Evolutionary conservation across 495 filamentous ascomycete genomes (phyloP).

Genomic region (Penicillium waksmanii): DNA sequence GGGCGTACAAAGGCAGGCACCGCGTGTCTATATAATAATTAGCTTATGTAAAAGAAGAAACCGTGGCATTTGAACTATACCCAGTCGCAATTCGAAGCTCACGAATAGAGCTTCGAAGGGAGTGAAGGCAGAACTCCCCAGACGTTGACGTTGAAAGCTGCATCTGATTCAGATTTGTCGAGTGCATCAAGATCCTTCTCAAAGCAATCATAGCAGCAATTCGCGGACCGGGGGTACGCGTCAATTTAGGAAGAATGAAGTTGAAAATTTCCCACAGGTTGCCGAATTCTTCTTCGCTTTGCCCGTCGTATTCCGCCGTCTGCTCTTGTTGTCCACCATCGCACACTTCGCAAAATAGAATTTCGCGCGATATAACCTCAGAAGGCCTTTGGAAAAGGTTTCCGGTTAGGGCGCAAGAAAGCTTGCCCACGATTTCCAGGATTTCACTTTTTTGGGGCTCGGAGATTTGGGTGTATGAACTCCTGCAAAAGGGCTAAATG

Average conservation of each 20-base stretch:
- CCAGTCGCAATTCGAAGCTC: constrained; percentile 84
- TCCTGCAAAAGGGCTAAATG: constrained; percentile 16
- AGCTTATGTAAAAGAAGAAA: constrained; percentile 21
- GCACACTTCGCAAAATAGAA: constrained; percentile 43
- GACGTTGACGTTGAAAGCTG: constrained; percentile 66
- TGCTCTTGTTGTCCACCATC: constrained; percentile 30
- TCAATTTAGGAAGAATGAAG: constrained; percentile 58
- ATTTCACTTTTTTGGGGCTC: constrained; percentile 39
- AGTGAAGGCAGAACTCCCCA: constrained; percentile 80
- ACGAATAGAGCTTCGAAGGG: constrained; percentile 77
- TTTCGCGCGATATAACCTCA: constrained; percentile 22
- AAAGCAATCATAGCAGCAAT: constrained; percentile 74
- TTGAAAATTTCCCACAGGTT: constrained; percentile 58
- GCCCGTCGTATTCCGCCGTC: constrained; percentile 13
- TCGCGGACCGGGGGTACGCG: constrained; percentile 63
- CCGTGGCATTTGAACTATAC: constrained; percentile 34
- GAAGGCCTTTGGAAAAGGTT: constrained; percentile 20
- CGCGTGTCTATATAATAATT: constrained; percentile 53
- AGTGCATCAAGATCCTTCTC: constrained; percentile 68
- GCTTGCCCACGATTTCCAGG: constrained; percentile 39
- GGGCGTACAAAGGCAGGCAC: constrained; percentile 66
- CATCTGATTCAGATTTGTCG: constrained; percentile 55
- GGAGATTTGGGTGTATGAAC: constrained; percentile 27
- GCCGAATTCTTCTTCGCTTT: constrained; percentile 37
- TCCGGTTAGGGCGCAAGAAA: constrained; percentile 50